Evolutionary conservation across 495 filamentous ascomycete genomes (phyloP), one percentile per base, ranked within the genome.

Genomic region (Aspergillus egyptiacus): DNA sequence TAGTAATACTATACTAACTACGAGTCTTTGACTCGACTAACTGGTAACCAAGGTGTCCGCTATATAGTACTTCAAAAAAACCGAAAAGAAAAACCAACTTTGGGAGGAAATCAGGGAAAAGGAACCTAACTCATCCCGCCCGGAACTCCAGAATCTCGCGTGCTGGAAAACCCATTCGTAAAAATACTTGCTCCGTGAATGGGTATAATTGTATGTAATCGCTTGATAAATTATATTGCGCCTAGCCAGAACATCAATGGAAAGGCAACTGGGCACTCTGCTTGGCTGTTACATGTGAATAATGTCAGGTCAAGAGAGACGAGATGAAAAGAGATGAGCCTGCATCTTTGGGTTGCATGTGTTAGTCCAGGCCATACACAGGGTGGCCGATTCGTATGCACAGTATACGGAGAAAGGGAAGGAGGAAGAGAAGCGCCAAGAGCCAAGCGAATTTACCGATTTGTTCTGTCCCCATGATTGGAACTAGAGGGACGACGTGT

Each of bases 321-420:
- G n/a, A 31, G 5, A 42, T 30, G 39, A 27, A 6, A 24, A 5
- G 19, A 36, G 37, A 54, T 52, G 50, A 40, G 27, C 50, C 50
- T 46, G 46, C 46, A 45, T 49, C 52, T 36, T n/a, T 6, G 30
- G 17, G 14, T 36, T 36, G n/a, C 18, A 17, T 31, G 5, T 31
- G 28, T 31, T 31, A 31, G 28, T 31, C 28, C 28, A 31, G 28
- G 8, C 28, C 14, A 19, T 17, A 36, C 2, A 5, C 5, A 36
- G 18, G 11, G 2, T 18, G 32, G n/a, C 28, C 32, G 28, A 28
- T 32, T 33, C 22, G 25, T 28, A 19, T 35, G 27, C 17, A 20
- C 5, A 28, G 13, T n/a, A 15, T 8, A 17, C 17, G 3, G 17
- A 34, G 15, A 14, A 46, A 35, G 40, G 4, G 22, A n/a, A n/a